A percentile compares a stretch with the other conserved stretches of the same genome.
Conservation (phyloP, 805 yeast species). For the Ogataea saltuana region DNA sequence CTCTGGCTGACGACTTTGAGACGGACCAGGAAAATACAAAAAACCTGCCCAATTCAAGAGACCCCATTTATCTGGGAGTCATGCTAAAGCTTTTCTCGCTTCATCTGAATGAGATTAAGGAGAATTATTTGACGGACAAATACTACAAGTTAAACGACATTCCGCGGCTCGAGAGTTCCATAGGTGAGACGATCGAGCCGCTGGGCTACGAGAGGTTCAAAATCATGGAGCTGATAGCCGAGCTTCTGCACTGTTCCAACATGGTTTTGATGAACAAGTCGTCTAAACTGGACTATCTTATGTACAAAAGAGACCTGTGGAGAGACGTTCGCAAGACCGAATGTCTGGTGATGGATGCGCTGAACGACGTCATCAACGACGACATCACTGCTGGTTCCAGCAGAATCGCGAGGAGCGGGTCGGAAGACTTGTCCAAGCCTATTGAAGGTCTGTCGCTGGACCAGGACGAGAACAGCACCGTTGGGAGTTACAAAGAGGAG, state of each 20-base stretch:
- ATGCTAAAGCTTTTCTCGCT: constrained; percentile 74
- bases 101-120: constrained; percentile 34
- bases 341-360: constrained; percentile 38
- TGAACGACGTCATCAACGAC: constrained; percentile 35
- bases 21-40: constrained; percentile 8
- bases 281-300: constrained; percentile 58
- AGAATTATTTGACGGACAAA: constrained; percentile 33
- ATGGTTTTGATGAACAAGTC: constrained; percentile 87
- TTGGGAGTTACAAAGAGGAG: constrained; percentile 10
- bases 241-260: constrained; percentile 90
- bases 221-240: constrained; percentile 89
- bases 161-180: constrained; percentile 50
- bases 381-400: constrained; percentile 10
- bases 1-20: constrained; percentile 15
- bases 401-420: constrained; percentile 1
- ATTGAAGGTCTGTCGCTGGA: constrained; percentile 32
- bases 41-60: constrained; percentile 82
- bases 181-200: constrained; percentile 61
- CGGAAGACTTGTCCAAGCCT: constrained; percentile 21
- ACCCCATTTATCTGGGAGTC: constrained; percentile 88
- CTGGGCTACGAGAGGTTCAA: constrained; percentile 90
- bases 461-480: constrained; percentile 27
- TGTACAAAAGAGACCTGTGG: constrained; percentile 67
- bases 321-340: constrained; percentile 53
- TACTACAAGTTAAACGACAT: constrained; percentile 30